These are phyloP conservation scores for Tinospora cordifolia DNA, from an alignment of 164 flowering plant genomes.

Conservation along the genomic window DNA sequence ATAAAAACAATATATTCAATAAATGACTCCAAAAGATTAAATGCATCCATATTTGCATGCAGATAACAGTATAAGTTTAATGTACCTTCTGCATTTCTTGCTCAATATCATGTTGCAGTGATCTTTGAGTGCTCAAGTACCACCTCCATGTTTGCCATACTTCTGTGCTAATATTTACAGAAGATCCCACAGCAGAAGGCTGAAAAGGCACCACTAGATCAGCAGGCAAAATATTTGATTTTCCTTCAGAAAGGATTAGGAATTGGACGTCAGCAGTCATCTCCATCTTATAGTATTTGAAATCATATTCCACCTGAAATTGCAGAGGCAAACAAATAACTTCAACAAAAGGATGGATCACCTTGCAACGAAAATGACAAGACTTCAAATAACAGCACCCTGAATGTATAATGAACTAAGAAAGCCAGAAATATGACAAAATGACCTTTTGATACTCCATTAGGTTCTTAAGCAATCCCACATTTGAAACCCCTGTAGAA, in stretches of 20 bases:
- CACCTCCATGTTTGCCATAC: slow-evolving; percentile 73
- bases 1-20: no score
- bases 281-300: slow-evolving; percentile 77
- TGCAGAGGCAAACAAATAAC: neutral
- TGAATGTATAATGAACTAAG: neutral
- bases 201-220: slow-evolving; percentile 79
- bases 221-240: slow-evolving; percentile 81
- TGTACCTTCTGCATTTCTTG: slow-evolving; percentile 71
- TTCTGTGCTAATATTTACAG: slow-evolving; percentile 24
- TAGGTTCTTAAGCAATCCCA: slow-evolving; percentile 53
- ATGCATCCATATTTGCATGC: no score
- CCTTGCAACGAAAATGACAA: neutral
- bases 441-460: slow-evolving; percentile 71
- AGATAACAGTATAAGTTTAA: neutral
- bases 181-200: slow-evolving; percentile 38
- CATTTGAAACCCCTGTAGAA: slow-evolving; percentile 65
- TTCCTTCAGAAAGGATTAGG: slow-evolving; percentile 73
- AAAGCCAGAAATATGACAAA: neutral
- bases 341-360: neutral
- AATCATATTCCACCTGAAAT: slow-evolving; percentile 85
- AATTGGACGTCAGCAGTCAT: slow-evolving; percentile 74
- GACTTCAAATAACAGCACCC: neutral
- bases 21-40: neutral
- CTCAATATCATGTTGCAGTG: slow-evolving; percentile 61
- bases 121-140: slow-evolving; percentile 66